Percentiles rank a stretch among this genome's conserved stretches.
Conservation (phyloP, 116 monocot genomes). For the Iris pallida region DNA sequence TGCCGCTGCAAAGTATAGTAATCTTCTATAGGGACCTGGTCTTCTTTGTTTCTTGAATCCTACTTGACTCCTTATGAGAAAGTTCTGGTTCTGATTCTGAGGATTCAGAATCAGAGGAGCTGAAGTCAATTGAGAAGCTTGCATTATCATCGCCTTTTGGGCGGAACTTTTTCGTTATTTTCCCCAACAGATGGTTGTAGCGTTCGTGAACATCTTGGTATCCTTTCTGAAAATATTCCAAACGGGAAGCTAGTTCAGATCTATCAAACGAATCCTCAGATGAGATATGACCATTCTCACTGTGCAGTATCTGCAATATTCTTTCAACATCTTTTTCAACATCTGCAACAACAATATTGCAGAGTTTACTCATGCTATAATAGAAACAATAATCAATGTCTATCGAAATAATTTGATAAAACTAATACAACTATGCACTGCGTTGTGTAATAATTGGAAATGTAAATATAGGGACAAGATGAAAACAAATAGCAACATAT, state of each 20-base stretch:
- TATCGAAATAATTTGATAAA: too few relatives aligned
- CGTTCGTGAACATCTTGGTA: slow-evolving; percentile 48
- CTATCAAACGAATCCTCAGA: slow-evolving; percentile 25
- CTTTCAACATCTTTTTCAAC: slow-evolving; percentile 54
- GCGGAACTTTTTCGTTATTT: slow-evolving; percentile 40
- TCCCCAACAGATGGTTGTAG: slow-evolving; percentile 49
- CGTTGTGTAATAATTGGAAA: too few relatives aligned
- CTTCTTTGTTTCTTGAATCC: slow-evolving; percentile 2
- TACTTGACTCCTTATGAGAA: slow-evolving; percentile 9
- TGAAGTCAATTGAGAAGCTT: slow-evolving; percentile 14
- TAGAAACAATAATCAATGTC: neutral
- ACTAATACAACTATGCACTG: too few relatives aligned
- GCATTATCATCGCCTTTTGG: slow-evolving; percentile 35
- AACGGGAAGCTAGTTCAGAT: slow-evolving; percentile 53
- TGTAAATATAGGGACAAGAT: too few relatives aligned
- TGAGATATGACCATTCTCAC: slow-evolving; percentile 23
- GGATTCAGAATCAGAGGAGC: slow-evolving; percentile 59
- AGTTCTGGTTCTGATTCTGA: slow-evolving; percentile 46
- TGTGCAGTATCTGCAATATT: slow-evolving; percentile 43
- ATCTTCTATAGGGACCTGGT: slow-evolving; percentile 19
- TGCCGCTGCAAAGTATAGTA: slow-evolving; percentile 17
- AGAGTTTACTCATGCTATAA: neutral
- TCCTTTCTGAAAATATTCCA: slow-evolving; percentile 44
- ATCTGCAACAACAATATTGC: slow-evolving; percentile 25
- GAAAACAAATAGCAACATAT: too few relatives aligned